These are phyloP conservation scores for Malus hybrid DNA, from an alignment of 331 rosid genomes.

Conservation along the genomic window DNA sequence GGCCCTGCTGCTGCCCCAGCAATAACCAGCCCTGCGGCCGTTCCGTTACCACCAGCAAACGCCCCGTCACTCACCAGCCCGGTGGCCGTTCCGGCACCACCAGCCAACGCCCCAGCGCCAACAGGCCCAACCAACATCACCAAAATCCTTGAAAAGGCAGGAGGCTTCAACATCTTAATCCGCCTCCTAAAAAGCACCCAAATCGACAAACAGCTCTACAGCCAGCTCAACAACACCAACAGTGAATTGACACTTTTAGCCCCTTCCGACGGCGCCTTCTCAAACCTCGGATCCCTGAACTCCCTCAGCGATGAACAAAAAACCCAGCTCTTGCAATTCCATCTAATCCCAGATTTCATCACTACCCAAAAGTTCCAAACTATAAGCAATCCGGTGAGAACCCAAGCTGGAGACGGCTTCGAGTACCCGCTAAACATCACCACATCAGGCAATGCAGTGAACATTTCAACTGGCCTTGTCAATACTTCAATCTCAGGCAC, in stretches of 20 bases:
- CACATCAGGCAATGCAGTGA: constrained; percentile 60
- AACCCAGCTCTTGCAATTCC: constrained; percentile 71
- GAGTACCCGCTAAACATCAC: constrained; percentile 72
- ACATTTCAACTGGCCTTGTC: constrained; percentile 65
- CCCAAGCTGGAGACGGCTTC: constrained; percentile 67
- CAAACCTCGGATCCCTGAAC: constrained; percentile 72
- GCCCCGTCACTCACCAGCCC: constrained; percentile 32
- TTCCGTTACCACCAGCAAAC: too few species aligned
- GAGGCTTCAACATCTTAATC: constrained; percentile 54
- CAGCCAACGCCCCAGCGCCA: constrained; percentile 50
- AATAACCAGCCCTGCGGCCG: neutral
- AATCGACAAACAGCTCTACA: constrained; percentile 50
- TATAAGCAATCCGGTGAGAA: constrained; percentile 68
- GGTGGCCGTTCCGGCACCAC: constrained; percentile 20
- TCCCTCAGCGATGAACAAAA: constrained; percentile 54
- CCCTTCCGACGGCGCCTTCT: constrained; percentile 58
- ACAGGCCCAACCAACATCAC: constrained; percentile 55
- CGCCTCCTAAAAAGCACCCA: constrained; percentile 68
- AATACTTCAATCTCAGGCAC: constrained; percentile 68
- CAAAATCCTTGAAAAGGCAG: constrained; percentile 61
- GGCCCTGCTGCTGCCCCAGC: constrained; percentile 51
- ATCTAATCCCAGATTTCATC: constrained; percentile 49
- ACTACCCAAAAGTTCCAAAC: constrained; percentile 72
- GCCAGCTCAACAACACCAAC: constrained; percentile 60
- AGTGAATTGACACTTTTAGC: constrained; percentile 65